Base-by-base conservation (phyloP, 2,329 filamentous ascomycete genomes). In the Catunica adiposa region DNA sequence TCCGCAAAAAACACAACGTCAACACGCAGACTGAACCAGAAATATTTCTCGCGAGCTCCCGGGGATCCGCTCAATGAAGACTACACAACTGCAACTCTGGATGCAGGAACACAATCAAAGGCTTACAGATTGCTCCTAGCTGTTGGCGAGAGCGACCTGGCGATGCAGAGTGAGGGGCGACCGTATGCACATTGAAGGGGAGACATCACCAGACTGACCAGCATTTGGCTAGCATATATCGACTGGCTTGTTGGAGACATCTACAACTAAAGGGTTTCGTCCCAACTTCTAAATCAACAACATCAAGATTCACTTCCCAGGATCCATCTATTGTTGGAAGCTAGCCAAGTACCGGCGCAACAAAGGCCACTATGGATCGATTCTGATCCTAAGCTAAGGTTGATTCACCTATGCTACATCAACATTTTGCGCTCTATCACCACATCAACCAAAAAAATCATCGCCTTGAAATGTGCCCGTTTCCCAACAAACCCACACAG, bases 61-160 rank as follows among this genome's bases (percentile, higher is more conserved):
- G 20, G 23, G 2, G 22, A n/a, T 25, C 44, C 23, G 22, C 22
- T 25, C 22, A 20, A 8, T 26, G 44, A 48, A 48, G 20, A 48
- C 44, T 25, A 4, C 48, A 8, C 42, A 48, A 44, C 44, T 55
- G 34, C 25, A 51, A 42, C 54, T 55, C 46, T 55, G 34, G 46
- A 55, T 55, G 31, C 54, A 55, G 54, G 46, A 55, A 55, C 54
- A 17, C 20, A 51, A 14, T 34, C 48, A 23, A 25, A 17, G 22
- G 11, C 44, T 23, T 48, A 7, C 40, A 44, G 20, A 20, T 20
- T 8, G 17, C 15, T 9, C 14, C 20, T 26, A 9, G 44, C 5
- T 22, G 44, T n/a, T 48, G 44, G 22, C 44, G 44, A 48, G 44
- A 22, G 11, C 44, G 22, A 48, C 34, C 50, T 51, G 26, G 40